A percentile compares a stretch with the other conserved stretches of the same genome.
Conservation (phyloP, 129 eudicot genomes). For the Mikania micrantha region DNA sequence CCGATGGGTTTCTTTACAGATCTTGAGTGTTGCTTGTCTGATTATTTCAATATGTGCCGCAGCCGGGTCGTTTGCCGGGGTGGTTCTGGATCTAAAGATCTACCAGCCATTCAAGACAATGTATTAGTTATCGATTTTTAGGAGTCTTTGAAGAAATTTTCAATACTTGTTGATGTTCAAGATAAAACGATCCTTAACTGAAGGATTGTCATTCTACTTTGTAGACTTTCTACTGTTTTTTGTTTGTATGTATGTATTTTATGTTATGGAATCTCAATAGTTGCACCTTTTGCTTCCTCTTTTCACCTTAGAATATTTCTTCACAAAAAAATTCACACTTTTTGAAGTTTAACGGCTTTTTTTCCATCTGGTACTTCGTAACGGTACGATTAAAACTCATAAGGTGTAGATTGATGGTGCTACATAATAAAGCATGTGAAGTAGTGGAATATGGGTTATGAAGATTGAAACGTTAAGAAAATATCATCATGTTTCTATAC, state of each 20-base stretch:
- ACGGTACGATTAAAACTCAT: no score
- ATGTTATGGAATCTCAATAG: conserved; percentile 20
- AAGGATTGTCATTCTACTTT: conserved; percentile 33
- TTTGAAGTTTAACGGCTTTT: no score
- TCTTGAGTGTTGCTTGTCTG: conserved; percentile 65
- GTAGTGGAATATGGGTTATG: no score
- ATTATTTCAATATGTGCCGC: conserved; percentile 74
- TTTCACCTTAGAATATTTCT: background rate
- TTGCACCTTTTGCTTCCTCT: background rate
- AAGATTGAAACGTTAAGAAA: no score
- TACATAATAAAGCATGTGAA: no score
- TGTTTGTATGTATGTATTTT: conserved; percentile 23
- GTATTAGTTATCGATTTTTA: conserved; percentile 34
- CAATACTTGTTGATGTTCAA: conserved; percentile 22
- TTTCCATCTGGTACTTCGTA: no score
- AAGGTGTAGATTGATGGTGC: no score
- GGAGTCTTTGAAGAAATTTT: conserved; percentile 16
- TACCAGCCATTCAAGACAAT: conserved; percentile 65
- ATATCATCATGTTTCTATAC: no score
- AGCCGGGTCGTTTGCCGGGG: conserved; percentile 85
- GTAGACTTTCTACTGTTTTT: conserved; percentile 22
- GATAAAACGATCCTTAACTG: conserved; percentile 31
- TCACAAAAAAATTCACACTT: background rate
- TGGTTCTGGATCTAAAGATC: conserved; percentile 61
- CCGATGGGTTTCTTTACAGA: conserved; percentile 69